phyloP scores from a whole-genome alignment of 2,329 filamentous ascomycete genomes.

The Aspergillus brasiliensis region DNA sequence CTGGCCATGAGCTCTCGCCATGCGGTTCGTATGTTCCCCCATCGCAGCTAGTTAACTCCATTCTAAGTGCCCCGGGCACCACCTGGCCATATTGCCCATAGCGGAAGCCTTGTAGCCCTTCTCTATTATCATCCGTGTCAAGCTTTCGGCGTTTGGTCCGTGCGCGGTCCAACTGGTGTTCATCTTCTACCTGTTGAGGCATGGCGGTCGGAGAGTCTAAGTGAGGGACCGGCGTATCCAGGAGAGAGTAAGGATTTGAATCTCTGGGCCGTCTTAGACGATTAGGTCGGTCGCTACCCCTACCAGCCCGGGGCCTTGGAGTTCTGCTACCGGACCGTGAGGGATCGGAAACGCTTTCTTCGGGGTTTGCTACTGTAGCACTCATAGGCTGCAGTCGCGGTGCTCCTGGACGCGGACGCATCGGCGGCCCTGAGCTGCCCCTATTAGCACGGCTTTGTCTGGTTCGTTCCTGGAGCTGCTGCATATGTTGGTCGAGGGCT shows the following conservation, averaged over 20 bases:
- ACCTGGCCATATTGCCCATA: slow-evolving; percentile 90
- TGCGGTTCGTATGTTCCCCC: slow-evolving; percentile 67
- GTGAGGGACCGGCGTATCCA: slow-evolving; percentile 30
- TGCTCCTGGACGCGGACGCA: slow-evolving; percentile 16
- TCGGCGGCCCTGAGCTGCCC: slow-evolving; percentile 13
- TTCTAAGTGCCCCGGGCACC: slow-evolving; percentile 74
- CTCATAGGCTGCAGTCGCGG: slow-evolving; percentile 17
- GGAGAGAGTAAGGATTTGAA: slow-evolving; percentile 23
- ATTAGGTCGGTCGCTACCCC: slow-evolving; percentile 21
- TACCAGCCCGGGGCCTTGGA: slow-evolving; percentile 24
- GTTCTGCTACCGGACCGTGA: slow-evolving; percentile 19
- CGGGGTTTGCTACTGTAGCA: slow-evolving; percentile 20
- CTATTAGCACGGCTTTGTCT: slow-evolving; percentile 19
- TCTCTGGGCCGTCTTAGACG: slow-evolving; percentile 17
- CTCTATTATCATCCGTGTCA: slow-evolving; percentile 61
- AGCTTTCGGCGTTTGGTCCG: slow-evolving; percentile 69
- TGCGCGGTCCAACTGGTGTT: slow-evolving; percentile 46
- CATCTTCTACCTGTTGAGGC: slow-evolving; percentile 27
- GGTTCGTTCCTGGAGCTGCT: slow-evolving; percentile 21
- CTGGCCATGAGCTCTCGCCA: slow-evolving; percentile 63
- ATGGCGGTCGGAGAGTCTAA: slow-evolving; percentile 32
- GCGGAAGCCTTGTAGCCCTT: slow-evolving; percentile 60
- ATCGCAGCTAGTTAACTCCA: slow-evolving; percentile 90
- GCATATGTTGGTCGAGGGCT: slow-evolving; percentile 29
- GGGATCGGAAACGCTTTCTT: slow-evolving; percentile 18